phyloP scores from a whole-genome alignment of 106 monocot species.

The Acanthochlamys bracteata region DNA sequence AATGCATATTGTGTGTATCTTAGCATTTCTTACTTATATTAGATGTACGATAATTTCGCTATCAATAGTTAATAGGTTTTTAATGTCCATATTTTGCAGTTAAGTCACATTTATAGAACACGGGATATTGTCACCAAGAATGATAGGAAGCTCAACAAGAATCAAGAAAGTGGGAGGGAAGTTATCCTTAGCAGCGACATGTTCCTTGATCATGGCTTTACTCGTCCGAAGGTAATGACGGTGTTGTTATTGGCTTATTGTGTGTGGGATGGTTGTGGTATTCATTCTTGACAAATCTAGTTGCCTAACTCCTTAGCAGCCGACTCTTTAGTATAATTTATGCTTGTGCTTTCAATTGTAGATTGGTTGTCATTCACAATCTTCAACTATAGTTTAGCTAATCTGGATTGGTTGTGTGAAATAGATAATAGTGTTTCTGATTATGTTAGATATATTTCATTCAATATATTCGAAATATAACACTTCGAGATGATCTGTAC shows the following conservation, averaged over 20 bases:
- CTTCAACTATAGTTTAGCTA: too few species aligned
- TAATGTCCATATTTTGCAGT: constrained; percentile 23
- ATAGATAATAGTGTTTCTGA: too few species aligned
- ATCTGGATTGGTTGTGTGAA: too few species aligned
- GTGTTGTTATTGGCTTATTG: background rate
- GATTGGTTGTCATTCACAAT: too few species aligned
- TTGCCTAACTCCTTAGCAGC: too few species aligned
- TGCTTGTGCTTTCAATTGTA: too few species aligned
- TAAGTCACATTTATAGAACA: constrained; percentile 78
- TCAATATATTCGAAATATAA: too few species aligned
- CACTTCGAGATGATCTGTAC: background rate
- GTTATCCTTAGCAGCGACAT: constrained; percentile 41
- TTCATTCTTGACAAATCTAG: too few species aligned
- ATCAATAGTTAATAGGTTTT: too few species aligned
- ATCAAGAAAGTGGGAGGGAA: constrained; percentile 32
- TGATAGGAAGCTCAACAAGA: constrained; percentile 53
- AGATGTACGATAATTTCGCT: too few species aligned
- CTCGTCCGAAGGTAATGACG: constrained; percentile 85
- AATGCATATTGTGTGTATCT: constrained; percentile 72
- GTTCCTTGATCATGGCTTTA: constrained; percentile 93
- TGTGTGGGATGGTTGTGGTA: background rate
- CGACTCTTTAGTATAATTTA: too few species aligned
- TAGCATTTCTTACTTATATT: constrained; percentile 5
- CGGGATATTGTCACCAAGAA: constrained; percentile 71
- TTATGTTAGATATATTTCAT: too few species aligned